Percentiles rank a stretch among this genome's conserved stretches.
Evolutionary conservation across 2,329 filamentous ascomycete species (phyloP).

Genomic region (Sarocladium kiliense): DNA sequence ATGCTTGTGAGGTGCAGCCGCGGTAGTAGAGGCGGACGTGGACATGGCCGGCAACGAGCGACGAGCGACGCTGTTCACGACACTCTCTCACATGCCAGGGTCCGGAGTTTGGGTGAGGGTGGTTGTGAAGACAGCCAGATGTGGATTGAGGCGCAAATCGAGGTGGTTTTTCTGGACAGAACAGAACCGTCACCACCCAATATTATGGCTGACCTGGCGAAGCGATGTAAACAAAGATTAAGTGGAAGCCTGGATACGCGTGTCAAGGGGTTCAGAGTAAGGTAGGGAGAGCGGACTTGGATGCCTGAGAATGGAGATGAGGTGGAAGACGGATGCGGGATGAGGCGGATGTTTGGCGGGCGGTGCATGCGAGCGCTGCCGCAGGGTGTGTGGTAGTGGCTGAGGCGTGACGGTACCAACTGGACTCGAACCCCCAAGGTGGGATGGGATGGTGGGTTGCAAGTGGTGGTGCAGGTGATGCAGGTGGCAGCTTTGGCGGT

Average conservation of each 20-base stretch:
- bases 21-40: conserved; percentile 14
- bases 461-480: background rate
- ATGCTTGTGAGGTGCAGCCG: conserved; percentile 29
- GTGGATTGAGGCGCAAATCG: conserved; percentile 5
- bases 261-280: background rate
- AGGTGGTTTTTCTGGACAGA: conserved; percentile 8
- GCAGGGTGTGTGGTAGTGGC: too few species aligned
- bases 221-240: background rate
- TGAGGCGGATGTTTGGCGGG: background rate
- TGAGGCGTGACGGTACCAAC: background rate
- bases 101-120: background rate
- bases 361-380: background rate
- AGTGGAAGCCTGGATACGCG: background rate
- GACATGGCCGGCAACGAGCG: conserved; percentile 25
- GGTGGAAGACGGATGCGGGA: conserved; percentile 1
- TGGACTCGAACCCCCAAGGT: too few species aligned
- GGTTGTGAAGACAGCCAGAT: conserved; percentile 9
- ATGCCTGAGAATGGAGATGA: background rate
- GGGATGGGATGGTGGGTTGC: background rate
- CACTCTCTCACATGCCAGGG: conserved; percentile 17
- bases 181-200: too few species aligned
- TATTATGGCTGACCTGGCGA: background rate
- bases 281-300: background rate
- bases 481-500: background rate
- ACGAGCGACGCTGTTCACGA: conserved; percentile 19